Evolutionary conservation across 2,329 filamentous ascomycete species (phyloP).

Genomic region (Teratosphaeria pseudoeucalypti): DNA sequence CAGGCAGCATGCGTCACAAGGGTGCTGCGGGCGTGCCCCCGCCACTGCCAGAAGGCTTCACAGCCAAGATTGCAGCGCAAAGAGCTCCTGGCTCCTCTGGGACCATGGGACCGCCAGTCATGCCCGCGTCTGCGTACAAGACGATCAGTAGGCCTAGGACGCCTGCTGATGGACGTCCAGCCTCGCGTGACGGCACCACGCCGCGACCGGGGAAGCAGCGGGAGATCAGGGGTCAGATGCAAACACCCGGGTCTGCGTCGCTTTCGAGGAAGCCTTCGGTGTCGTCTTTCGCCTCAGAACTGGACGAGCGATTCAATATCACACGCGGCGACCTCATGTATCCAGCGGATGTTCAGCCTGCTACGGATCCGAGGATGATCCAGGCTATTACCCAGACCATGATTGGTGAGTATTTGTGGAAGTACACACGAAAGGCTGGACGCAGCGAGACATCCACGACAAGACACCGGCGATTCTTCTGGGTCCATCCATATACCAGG

Average conservation of each 20-base stretch:
- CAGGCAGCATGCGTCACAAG: constrained; percentile 53
- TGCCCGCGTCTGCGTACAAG: constrained; percentile 66
- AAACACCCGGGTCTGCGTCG: constrained; percentile 34
- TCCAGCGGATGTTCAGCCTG: constrained; percentile 51
- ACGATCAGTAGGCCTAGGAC: constrained; percentile 21
- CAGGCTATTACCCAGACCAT: constrained; percentile 98
- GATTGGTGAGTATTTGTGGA: constrained; percentile 99
- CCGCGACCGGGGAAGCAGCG: constrained; percentile 41
- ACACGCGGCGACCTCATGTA: constrained; percentile 43
- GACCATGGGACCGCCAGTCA: constrained; percentile 72
- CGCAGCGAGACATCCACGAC: constrained; percentile 80
- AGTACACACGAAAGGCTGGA: constrained; percentile 93
- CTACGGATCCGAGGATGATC: constrained; percentile 92
- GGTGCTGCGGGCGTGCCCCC: constrained; percentile 32
- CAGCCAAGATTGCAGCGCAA: constrained; percentile 63
- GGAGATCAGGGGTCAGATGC: constrained; percentile 33
- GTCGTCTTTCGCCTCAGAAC: constrained; percentile 88
- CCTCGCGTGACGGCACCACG: constrained; percentile 43
- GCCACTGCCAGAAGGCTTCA: constrained; percentile 73
- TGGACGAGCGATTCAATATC: constrained; percentile 84
- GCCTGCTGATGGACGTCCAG: constrained; percentile 14
- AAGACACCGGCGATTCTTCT: constrained; percentile 91
- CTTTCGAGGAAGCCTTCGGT: constrained; percentile 64
- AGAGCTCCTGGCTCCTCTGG: constrained; percentile 37
- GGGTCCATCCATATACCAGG: constrained; percentile 95